Conservation (phyloP, 306 rosid genomes). For the Prosopis cineraria region DNA sequence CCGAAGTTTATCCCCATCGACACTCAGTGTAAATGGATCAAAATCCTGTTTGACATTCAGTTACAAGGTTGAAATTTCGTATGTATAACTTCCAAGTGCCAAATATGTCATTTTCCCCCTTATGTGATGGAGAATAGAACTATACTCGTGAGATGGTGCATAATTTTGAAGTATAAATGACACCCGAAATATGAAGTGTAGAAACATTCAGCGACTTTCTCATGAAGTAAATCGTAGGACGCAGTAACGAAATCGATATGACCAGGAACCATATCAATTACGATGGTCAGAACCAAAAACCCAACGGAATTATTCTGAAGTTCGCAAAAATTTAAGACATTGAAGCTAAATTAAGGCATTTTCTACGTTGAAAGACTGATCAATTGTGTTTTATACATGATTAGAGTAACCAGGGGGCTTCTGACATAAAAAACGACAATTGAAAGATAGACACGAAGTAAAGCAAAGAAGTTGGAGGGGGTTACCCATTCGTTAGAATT, state of each 20-base stretch:
- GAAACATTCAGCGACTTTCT: not conserved
- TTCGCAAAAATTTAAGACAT: not conserved
- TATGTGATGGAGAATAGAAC: not conserved
- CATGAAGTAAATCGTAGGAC: not conserved
- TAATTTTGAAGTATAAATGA: not conserved
- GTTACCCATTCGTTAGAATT: slow-evolving; percentile 84
- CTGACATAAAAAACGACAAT: not conserved
- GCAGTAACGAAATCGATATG: not conserved
- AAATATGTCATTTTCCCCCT: not conserved
- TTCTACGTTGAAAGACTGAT: not conserved
- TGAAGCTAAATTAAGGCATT: not conserved
- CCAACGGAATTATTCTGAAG: not conserved
- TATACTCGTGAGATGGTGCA: not conserved
- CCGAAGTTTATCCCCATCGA: slow-evolving; percentile 83
- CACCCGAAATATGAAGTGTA: no score
- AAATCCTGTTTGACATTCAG: slow-evolving; percentile 57
- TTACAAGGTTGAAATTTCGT: not conserved
- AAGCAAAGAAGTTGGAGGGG: not conserved
- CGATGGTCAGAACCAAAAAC: not conserved
- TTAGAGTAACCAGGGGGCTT: not conserved
- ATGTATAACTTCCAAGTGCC: not conserved
- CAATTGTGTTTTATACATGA: not conserved
- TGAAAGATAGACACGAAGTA: not conserved
- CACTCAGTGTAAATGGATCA: slow-evolving; percentile 87
- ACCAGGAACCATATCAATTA: not conserved